Evolutionary conservation across 2,329 filamentous ascomycete species (phyloP).

Genomic region (Trichoderma aggressivum): DNA sequence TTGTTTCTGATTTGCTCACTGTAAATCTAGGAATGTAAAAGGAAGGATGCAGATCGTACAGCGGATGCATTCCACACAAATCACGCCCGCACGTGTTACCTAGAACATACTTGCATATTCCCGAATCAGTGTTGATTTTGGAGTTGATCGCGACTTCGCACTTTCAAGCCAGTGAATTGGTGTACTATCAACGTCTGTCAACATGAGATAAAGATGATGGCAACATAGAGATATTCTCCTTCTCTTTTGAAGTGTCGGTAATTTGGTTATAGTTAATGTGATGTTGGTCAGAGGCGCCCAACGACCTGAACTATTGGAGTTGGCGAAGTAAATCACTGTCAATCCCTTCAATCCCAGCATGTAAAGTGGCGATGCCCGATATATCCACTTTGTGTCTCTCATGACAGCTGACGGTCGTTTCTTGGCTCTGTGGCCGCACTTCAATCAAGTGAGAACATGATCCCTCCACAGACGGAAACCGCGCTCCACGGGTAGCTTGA

Average conservation of each 20-base stretch:
- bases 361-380: neutral
- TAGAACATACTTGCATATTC: neutral
- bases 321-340: neutral
- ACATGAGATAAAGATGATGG: neutral
- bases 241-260: neutral
- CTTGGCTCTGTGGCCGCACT: neutral
- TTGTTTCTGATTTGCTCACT: neutral
- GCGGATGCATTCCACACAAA: neutral
- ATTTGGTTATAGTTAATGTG: neutral
- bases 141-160: neutral
- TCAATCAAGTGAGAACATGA: neutral
- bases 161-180: neutral
- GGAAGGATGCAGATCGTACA: neutral
- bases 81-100: neutral
- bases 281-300: neutral
- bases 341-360: neutral
- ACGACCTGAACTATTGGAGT: neutral
- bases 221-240: neutral
- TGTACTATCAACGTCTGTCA: neutral
- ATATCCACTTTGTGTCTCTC: conserved; percentile 3
- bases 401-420: neutral
- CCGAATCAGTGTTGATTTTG: neutral
- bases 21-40: neutral
- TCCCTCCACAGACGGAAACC: neutral
- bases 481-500: neutral